Evolutionary conservation across 148 eudicot species (phyloP).

Genomic region (Rhododendron williamsianum): DNA sequence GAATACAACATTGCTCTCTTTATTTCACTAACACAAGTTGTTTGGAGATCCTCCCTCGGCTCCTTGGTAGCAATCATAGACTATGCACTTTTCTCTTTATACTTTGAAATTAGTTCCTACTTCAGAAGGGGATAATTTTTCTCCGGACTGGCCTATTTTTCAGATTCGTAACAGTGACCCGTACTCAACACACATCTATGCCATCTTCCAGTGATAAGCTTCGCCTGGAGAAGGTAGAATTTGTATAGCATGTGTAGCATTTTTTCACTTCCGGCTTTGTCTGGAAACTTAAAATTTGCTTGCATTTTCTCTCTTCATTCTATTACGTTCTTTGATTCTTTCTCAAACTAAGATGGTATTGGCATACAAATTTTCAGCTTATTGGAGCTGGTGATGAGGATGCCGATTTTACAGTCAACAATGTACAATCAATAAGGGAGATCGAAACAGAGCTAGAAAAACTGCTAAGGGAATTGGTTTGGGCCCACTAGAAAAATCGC

Average conservation of each 20-base stretch:
- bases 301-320: background rate
- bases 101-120: background rate
- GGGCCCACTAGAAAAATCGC: background rate
- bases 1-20: background rate
- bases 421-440: slow-evolving; percentile 23
- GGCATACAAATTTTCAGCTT: slow-evolving; percentile 39
- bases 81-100: background rate
- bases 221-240: slow-evolving; percentile 69
- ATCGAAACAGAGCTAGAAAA: slow-evolving; percentile 22
- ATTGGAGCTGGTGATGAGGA: slow-evolving; percentile 64
- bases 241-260: background rate
- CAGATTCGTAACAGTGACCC: slow-evolving; percentile 82
- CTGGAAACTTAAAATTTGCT: background rate
- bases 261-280: background rate
- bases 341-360: background rate
- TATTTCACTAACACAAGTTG: background rate
- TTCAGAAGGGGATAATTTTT: background rate
- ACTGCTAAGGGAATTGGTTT: slow-evolving; percentile 19
- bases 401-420: slow-evolving; percentile 51
- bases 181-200: slow-evolving; percentile 77
- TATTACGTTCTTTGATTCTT: background rate
- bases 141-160: background rate
- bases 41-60: background rate
- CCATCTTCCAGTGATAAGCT: slow-evolving; percentile 77
- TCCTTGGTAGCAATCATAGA: background rate